phyloP scores from a whole-genome alignment of 352 stramenopile genomes.

The Phytopythium montanum region DNA sequence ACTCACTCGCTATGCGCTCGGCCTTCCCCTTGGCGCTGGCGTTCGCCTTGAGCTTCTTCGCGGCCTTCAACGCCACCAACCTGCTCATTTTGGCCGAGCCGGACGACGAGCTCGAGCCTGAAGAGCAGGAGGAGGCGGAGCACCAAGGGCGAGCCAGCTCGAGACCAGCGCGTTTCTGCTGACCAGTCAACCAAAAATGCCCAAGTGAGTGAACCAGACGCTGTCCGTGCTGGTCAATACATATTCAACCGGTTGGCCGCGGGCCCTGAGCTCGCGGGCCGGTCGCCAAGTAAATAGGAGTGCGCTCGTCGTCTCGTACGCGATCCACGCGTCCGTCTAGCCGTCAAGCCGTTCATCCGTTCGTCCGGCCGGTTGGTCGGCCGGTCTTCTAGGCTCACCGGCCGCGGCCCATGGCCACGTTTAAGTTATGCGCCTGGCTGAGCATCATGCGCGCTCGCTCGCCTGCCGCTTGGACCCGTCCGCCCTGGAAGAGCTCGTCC shows the following conservation, averaged over 20 bases:
- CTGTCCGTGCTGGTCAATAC: constrained; percentile 11
- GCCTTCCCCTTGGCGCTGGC: constrained; percentile 32
- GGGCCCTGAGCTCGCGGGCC: too few relatives aligned
- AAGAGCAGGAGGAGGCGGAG: not conserved
- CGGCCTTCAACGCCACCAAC: constrained; percentile 55
- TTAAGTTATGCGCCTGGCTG: constrained; percentile 59
- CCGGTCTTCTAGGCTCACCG: constrained; percentile 28
- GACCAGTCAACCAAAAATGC: not conserved
- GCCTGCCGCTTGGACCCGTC: constrained; percentile 50
- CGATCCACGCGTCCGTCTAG: not conserved
- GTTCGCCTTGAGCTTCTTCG: constrained; percentile 35
- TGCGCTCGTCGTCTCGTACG: not conserved
- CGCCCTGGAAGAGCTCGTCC: constrained; percentile 51
- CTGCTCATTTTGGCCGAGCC: constrained; percentile 49
- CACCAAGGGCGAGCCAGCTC: not conserved
- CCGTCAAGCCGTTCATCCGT: too few relatives aligned
- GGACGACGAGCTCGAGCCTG: constrained; percentile 15
- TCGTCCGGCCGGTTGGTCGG: constrained; percentile 6
- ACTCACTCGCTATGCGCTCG: constrained; percentile 21
- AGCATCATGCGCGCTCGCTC: constrained; percentile 81
- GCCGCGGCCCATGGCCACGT: constrained; percentile 49
- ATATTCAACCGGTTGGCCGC: constrained; percentile 11
- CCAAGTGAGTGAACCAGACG: too few relatives aligned
- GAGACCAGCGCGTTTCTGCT: not conserved
- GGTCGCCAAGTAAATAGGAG: constrained; percentile 6